These are phyloP conservation scores for Malassezia furfur DNA, from an alignment of 1,284 basidiomycete species.

Conservation along the genomic window DNA sequence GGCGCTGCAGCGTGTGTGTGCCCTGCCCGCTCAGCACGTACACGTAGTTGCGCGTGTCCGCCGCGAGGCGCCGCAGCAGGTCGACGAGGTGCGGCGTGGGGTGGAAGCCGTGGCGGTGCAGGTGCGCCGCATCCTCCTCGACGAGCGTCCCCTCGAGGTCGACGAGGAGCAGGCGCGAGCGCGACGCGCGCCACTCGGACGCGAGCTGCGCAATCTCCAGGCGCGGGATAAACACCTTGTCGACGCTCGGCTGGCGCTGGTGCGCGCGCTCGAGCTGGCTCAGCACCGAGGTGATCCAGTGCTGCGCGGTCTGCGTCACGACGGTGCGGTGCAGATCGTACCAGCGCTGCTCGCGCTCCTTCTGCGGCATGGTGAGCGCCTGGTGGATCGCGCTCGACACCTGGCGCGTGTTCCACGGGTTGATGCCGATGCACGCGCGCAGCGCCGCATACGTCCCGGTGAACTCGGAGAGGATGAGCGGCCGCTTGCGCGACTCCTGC, in stretches of 20 bases:
- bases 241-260: conserved; percentile 34
- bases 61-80: conserved; percentile 57
- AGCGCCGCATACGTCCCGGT: conserved; percentile 79
- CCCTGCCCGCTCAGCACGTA: conserved; percentile 71
- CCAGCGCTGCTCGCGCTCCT: conserved; percentile 67
- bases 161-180: conserved; percentile 62
- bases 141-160: conserved; percentile 73
- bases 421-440: conserved; percentile 70
- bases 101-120: conserved; percentile 49
- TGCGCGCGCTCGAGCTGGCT: conserved; percentile 41
- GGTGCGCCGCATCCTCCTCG: conserved; percentile 44
- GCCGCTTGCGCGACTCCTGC: conserved; percentile 55
- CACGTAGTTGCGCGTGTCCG: conserved; percentile 64
- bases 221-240: conserved; percentile 39
- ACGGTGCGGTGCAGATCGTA: conserved; percentile 76
- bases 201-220: conserved; percentile 45
- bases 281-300: conserved; percentile 71
- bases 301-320: conserved; percentile 73
- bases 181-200: conserved; percentile 49
- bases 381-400: conserved; percentile 62
- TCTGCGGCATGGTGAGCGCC: conserved; percentile 66
- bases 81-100: conserved; percentile 56
- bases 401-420: conserved; percentile 53
- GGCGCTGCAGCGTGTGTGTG: conserved; percentile 56
- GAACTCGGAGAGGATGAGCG: conserved; percentile 65